Evolutionary conservation across 1,139 yeast genomes (phyloP).

Genomic region (Groenewaldozyma sp.): DNA sequence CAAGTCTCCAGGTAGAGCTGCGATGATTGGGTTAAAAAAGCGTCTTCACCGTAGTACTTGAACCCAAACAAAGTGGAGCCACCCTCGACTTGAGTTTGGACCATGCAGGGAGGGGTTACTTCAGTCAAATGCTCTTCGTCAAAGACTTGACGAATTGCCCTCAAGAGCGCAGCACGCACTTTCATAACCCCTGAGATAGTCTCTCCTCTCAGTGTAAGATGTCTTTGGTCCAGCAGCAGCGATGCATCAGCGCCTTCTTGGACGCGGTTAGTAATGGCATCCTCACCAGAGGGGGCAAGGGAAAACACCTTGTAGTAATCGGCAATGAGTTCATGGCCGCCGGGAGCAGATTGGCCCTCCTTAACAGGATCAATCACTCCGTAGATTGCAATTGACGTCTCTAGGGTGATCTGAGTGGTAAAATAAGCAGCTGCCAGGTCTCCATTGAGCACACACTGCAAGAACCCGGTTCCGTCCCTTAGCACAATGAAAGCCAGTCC

Average conservation of each 20-base stretch:
- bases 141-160: constrained; percentile 67
- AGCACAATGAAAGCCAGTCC: constrained; percentile 84
- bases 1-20: constrained; percentile 96
- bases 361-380: constrained; percentile 81
- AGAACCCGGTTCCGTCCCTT: constrained; percentile 89
- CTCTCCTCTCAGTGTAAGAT: constrained; percentile 91
- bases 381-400: constrained; percentile 68
- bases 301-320: constrained; percentile 87
- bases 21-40: constrained; percentile 92
- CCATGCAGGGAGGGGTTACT: constrained; percentile 99
- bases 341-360: constrained; percentile 96
- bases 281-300: constrained; percentile 94
- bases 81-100: constrained; percentile 98
- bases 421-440: constrained; percentile 86
- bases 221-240: constrained; percentile 86
- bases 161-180: constrained; percentile 76
- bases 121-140: constrained; percentile 70
- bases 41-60: constrained; percentile 96
- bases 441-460: constrained; percentile 84
- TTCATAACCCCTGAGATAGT: constrained; percentile 89
- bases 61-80: constrained; percentile 92
- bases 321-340: constrained; percentile 88
- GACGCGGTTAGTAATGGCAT: constrained; percentile 86
- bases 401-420: constrained; percentile 78
- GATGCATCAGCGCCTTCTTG: constrained; percentile 94